A percentile compares a stretch with the other conserved stretches of the same genome.
phyloP scores from a whole-genome alignment of 2,329 filamentous ascomycete species.

The Stenocarpella maydis region DNA sequence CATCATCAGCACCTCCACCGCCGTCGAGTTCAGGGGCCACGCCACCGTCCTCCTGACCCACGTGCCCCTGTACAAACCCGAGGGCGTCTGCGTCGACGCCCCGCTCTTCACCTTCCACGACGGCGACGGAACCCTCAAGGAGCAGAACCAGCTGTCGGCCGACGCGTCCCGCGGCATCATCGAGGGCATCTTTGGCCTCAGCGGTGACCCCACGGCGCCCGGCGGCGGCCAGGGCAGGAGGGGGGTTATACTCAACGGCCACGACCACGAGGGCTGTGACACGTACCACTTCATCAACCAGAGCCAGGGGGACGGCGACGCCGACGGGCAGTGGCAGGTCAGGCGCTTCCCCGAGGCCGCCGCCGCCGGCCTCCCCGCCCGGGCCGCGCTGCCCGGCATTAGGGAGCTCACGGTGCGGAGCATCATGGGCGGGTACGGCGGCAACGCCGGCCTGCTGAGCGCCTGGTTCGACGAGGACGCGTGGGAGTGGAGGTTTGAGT shows the following conservation, averaged over 20 bases:
- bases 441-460: slow-evolving; percentile 87
- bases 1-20: slow-evolving; percentile 68
- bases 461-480: slow-evolving; percentile 82
- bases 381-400: slow-evolving; percentile 65
- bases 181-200: slow-evolving; percentile 84
- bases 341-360: slow-evolving; percentile 56
- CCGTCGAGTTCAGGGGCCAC: slow-evolving; percentile 68
- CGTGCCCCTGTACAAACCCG: slow-evolving; percentile 85
- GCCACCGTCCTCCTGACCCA: slow-evolving; percentile 92
- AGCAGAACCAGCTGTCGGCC: slow-evolving; percentile 88
- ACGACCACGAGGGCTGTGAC: slow-evolving; percentile 96
- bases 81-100: slow-evolving; percentile 82
- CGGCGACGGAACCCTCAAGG: slow-evolving; percentile 74
- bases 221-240: slow-evolving; percentile 71
- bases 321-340: slow-evolving; percentile 59
- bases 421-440: slow-evolving; percentile 98
- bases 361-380: slow-evolving; percentile 50
- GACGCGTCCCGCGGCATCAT: slow-evolving; percentile 79
- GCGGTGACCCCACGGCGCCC: slow-evolving; percentile 64
- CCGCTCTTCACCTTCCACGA: slow-evolving; percentile 85
- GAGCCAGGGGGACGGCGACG: slow-evolving; percentile 50
- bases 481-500: slow-evolving; percentile 85
- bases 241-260: slow-evolving; percentile 87
- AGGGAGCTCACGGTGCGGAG: slow-evolving; percentile 92
- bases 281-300: slow-evolving; percentile 83